Evolutionary conservation across 1,139 yeast species (phyloP).

Genomic region (Protomyces inundatus): DNA sequence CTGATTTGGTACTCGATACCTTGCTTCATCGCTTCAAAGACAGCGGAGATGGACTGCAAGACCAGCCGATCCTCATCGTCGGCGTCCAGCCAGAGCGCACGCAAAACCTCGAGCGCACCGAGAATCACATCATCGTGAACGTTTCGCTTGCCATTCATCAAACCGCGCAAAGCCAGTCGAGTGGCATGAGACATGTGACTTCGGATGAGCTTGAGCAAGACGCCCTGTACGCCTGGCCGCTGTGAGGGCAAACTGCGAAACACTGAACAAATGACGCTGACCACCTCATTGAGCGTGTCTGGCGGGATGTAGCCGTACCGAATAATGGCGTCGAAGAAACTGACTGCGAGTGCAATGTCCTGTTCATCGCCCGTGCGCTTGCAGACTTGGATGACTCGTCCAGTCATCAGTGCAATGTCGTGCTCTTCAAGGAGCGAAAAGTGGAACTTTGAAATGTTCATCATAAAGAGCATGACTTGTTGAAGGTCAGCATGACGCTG

Average conservation of each 20-base stretch:
- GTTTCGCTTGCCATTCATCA: slow-evolving; percentile 14
- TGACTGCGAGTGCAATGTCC: slow-evolving; percentile 46
- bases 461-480: slow-evolving; percentile 42
- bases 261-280: slow-evolving; percentile 52
- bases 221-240: slow-evolving; percentile 43
- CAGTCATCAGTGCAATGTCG: slow-evolving; percentile 42
- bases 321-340: slow-evolving; percentile 47
- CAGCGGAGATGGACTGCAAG: background rate
- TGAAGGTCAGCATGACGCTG: slow-evolving; percentile 36
- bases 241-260: slow-evolving; percentile 42
- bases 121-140: slow-evolving; percentile 21
- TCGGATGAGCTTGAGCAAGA: slow-evolving; percentile 40
- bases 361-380: slow-evolving; percentile 44
- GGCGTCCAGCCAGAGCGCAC: background rate
- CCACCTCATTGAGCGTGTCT: slow-evolving; percentile 40
- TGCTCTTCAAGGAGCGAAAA: slow-evolving; percentile 46
- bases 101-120: slow-evolving; percentile 15
- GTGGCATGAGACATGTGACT: slow-evolving; percentile 39
- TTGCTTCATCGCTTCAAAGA: slow-evolving; percentile 1
- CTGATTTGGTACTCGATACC: background rate
- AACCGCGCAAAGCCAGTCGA: slow-evolving; percentile 16
- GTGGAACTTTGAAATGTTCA: slow-evolving; percentile 49
- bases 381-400: slow-evolving; percentile 44
- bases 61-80: slow-evolving; percentile 3
- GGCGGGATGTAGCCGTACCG: slow-evolving; percentile 50